Evolutionary conservation across 768 basidiomycete genomes (phyloP).

Genomic region (Hypholoma fasciculare): DNA sequence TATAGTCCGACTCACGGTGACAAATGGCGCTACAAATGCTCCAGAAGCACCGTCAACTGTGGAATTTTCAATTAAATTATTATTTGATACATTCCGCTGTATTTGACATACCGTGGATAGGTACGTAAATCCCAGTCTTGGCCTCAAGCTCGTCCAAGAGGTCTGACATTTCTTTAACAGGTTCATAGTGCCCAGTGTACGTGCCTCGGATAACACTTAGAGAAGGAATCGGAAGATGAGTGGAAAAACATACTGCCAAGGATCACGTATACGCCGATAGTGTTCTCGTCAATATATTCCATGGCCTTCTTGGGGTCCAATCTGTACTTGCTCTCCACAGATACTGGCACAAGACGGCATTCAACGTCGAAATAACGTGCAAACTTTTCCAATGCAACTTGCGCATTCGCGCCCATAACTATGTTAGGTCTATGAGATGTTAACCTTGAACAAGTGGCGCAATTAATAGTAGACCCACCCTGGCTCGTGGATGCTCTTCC

Average conservation of each 20-base stretch:
- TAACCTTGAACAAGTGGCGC: background rate
- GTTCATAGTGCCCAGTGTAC: slow-evolving; percentile 76
- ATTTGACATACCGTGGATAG: slow-evolving; percentile 64
- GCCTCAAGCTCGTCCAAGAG: slow-evolving; percentile 64
- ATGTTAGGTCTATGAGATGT: slow-evolving; percentile 50
- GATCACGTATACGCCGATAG: slow-evolving; percentile 67
- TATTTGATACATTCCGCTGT: slow-evolving; percentile 38
- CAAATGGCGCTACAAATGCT: slow-evolving; percentile 70
- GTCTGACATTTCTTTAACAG: slow-evolving; percentile 83
- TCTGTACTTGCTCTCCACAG: slow-evolving; percentile 50
- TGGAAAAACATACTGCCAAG: slow-evolving; percentile 32
- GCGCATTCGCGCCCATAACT: slow-evolving; percentile 71
- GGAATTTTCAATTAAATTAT: slow-evolving; percentile 36
- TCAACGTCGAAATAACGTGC: slow-evolving; percentile 75
- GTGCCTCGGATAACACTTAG: slow-evolving; percentile 35
- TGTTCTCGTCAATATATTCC: slow-evolving; percentile 72
- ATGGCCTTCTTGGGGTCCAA: slow-evolving; percentile 64
- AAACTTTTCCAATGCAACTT: slow-evolving; percentile 73
- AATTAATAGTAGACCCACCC: slow-evolving; percentile 40
- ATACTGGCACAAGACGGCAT: slow-evolving; percentile 51
- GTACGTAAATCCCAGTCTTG: slow-evolving; percentile 59
- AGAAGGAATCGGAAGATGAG: slow-evolving; percentile 35
- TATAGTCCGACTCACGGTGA: slow-evolving; percentile 24
- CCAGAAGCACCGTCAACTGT: slow-evolving; percentile 65
- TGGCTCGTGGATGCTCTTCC: slow-evolving; percentile 76